A percentile compares a stretch with the other conserved stretches of the same genome.
phyloP scores from a whole-genome alignment of 192 early-diverging fungal genomes.

The Chytriomyces sp. region DNA sequence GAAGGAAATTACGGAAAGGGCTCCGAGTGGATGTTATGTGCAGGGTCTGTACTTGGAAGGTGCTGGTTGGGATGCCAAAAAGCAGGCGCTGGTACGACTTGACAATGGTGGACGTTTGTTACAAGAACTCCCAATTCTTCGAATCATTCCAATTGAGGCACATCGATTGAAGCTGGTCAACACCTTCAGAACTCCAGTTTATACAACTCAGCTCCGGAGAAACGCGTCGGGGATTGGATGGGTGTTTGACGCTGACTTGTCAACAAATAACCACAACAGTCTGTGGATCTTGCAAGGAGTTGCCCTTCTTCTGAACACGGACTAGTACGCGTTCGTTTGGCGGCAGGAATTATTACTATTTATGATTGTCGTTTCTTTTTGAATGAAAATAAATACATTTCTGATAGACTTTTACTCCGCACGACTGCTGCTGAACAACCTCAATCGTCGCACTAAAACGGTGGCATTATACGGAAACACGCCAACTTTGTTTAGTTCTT shows the following conservation, averaged over 20 bases:
- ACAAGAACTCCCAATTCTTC: conserved; percentile 62
- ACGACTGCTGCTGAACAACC: too few species aligned
- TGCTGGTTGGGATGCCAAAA: conserved; percentile 62
- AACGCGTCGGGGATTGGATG: conserved; percentile 67
- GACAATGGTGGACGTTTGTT: conserved; percentile 59
- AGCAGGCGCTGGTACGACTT: conserved; percentile 51
- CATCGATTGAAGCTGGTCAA: conserved; percentile 64
- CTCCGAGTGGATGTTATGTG: conserved; percentile 63
- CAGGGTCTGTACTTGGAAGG: conserved; percentile 67
- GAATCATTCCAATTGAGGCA: conserved; percentile 68
- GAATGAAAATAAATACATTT: not conserved
- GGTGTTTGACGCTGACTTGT: conserved; percentile 70
- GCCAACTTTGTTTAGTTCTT: not conserved
- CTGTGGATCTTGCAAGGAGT: conserved; percentile 70
- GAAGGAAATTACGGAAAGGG: conserved; percentile 59
- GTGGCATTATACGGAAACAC: not conserved
- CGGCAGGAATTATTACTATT: not conserved
- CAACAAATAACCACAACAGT: conserved; percentile 60
- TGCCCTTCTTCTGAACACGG: conserved; percentile 61
- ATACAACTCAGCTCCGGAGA: conserved; percentile 64
- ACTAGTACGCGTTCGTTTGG: conserved; percentile 22
- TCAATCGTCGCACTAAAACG: not conserved
- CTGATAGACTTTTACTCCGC: too few species aligned
- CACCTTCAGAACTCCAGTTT: conserved; percentile 69
- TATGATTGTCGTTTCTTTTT: not conserved